Evolutionary conservation across 768 basidiomycete genomes (phyloP), one percentile per base, ranked within the genome.

Genomic region (Agrocybe chaxingu): DNA sequence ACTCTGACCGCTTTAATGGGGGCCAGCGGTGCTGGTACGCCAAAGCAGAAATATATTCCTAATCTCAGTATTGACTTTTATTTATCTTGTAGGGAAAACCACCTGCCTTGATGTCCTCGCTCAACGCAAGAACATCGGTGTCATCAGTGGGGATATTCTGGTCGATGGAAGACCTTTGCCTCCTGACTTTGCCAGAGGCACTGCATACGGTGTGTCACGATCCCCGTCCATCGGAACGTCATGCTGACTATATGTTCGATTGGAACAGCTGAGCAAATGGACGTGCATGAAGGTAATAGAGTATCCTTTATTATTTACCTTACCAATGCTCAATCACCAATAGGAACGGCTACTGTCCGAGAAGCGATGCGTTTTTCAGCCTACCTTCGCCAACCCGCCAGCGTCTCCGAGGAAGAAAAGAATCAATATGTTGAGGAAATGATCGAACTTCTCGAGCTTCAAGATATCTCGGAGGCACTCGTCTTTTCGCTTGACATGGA

Each of bases 1-100:
- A 90, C 84, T n/a, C 66, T 93, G 54, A 92, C 92, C 0, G 92
- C 91, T 1, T 74, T 95, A 7, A 92, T 95, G 90, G 92, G 92
- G 52, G 86, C 86, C 10, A 85, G 84, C 51, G 89, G 89, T 45
- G 88, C 88, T 38, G 86, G 84, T 69, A 62, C 58, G 70, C 71
- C 42, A 5, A 24, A 19, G 24, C 24, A 34, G 2, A 13, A 38
- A 5, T 40, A 53, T 51, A 3, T 24, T 39, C 52, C 60, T 18
- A 12, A 24, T 24, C 24, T 24, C 24, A 5, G 38, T n/a, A 2
- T 24, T 29, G 29, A 24, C n/a, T 49, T 4, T 32, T 19, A 30
- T 18, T 42, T 67, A 55, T 33, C 24, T 24, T 34, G 65, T 54
- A 79, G 87, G 81, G 56, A 89, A 80, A 74, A 92, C 84, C 30